These are phyloP conservation scores for Silene latifolia DNA, from an alignment of 148 eudicot species.

Conservation along the genomic window DNA sequence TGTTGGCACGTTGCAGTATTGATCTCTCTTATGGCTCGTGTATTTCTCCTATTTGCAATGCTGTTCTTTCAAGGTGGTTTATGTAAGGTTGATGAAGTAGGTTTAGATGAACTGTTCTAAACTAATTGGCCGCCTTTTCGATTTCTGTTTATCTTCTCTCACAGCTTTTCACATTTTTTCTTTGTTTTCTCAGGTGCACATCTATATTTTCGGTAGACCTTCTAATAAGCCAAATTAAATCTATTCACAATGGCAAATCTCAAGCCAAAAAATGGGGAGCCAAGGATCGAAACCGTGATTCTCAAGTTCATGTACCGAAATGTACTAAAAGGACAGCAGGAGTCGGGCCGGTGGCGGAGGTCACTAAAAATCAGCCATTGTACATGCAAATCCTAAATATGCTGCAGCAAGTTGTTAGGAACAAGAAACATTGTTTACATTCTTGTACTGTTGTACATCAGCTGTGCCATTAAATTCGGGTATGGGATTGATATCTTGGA, in stretches of 20 bases:
- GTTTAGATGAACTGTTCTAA: not conserved
- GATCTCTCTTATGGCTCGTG: not conserved
- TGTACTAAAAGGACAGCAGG: too few relatives aligned
- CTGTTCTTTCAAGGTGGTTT: not conserved
- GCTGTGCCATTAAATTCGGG: slow-evolving; percentile 12
- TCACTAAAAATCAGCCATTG: too few relatives aligned
- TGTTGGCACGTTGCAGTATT: not conserved
- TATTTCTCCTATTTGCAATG: not conserved
- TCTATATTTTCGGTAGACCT: not conserved
- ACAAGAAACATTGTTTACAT: not conserved
- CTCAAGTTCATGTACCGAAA: too few relatives aligned
- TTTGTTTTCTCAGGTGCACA: not conserved
- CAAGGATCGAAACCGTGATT: not conserved
- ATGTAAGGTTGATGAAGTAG: not conserved
- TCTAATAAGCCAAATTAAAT: not conserved
- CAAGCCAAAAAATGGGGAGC: too few relatives aligned
- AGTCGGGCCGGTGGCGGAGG: too few relatives aligned
- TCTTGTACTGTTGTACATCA: not conserved
- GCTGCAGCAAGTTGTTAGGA: not conserved
- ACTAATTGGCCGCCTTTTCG: not conserved
- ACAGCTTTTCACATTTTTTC: not conserved
- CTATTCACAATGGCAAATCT: too few relatives aligned
- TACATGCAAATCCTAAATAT: slow-evolving; percentile 11
- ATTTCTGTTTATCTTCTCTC: not conserved
- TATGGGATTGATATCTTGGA: slow-evolving; percentile 1